These are phyloP conservation scores for Metarhizium guizhouense DNA, from an alignment of 2,329 filamentous ascomycete genomes.

Conservation along the genomic window DNA sequence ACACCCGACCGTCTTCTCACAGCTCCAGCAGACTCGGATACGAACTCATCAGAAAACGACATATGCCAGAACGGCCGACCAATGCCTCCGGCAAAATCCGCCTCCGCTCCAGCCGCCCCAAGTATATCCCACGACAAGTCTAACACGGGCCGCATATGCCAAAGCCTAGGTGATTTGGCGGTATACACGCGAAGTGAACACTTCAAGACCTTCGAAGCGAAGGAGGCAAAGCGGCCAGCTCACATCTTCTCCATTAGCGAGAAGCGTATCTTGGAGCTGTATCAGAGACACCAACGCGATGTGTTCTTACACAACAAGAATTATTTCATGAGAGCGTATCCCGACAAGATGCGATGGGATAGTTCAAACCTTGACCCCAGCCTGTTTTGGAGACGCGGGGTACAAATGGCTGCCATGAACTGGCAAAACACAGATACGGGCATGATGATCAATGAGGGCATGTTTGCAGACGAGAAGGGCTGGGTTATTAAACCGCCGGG, in stretches of 20 bases:
- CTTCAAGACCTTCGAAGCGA: constrained; percentile 63
- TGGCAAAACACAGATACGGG: constrained; percentile 93
- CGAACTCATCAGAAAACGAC: constrained; percentile 37
- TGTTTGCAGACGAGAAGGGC: constrained; percentile 81
- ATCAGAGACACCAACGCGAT: constrained; percentile 56
- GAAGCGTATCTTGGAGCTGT: constrained; percentile 54
- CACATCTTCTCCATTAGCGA: constrained; percentile 89
- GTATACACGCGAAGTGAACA: constrained; percentile 83
- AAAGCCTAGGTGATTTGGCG: constrained; percentile 63
- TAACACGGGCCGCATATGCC: constrained; percentile 54
- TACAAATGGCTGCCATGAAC: constrained; percentile 96
- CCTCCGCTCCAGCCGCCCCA: neutral
- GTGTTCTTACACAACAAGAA: constrained; percentile 82
- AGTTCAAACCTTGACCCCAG: constrained; percentile 95
- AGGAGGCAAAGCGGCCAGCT: constrained; percentile 47
- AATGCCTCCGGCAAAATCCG: constrained; percentile 4
- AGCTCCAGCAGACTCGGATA: constrained; percentile 26
- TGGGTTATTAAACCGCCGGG: constrained; percentile 79
- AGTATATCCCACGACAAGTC: constrained; percentile 12
- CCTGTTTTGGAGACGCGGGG: constrained; percentile 83
- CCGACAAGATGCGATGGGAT: constrained; percentile 65
- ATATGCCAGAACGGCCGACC: neutral
- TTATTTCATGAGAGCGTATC: constrained; percentile 88
- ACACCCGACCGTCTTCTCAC: constrained; percentile 20
- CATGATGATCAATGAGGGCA: constrained; percentile 94